Percentiles rank a stretch among this genome's conserved stretches.
These are phyloP conservation scores for Plasmodium malariae DNA, from an alignment of 169 alveolate genomes.

Conservation along the genomic window DNA sequence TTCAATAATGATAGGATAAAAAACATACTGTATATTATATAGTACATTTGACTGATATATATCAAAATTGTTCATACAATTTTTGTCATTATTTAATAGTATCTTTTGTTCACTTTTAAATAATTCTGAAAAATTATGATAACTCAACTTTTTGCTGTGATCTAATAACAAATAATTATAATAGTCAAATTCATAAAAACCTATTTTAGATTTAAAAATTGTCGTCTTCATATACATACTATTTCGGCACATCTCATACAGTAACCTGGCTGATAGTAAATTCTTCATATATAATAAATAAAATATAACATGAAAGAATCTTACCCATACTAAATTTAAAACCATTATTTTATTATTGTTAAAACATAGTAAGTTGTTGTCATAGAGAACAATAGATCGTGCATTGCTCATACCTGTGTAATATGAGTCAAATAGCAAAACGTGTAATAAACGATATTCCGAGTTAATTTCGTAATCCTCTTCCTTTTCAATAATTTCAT, in stretches of 20 bases:
- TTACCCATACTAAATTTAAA: slow-evolving; percentile 52
- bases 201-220: slow-evolving; percentile 41
- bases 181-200: slow-evolving; percentile 55
- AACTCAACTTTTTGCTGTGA: slow-evolving; percentile 16
- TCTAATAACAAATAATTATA: slow-evolving; percentile 41
- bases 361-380: slow-evolving; percentile 37
- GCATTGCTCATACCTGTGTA: slow-evolving; percentile 60
- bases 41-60: slow-evolving; percentile 27
- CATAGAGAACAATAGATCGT: slow-evolving; percentile 9
- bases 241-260: slow-evolving; percentile 42
- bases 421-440: slow-evolving; percentile 26
- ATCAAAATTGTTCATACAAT: slow-evolving; percentile 10
- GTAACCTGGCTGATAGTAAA: slow-evolving; percentile 20
- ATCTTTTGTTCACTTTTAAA: slow-evolving; percentile 16
- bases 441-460: slow-evolving; percentile 1
- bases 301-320: slow-evolving; percentile 34
- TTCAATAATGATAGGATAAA: slow-evolving; percentile 39
- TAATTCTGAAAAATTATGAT: slow-evolving; percentile 6
- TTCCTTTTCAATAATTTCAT: slow-evolving; percentile 23
- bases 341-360: slow-evolving; percentile 23
- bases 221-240: slow-evolving; percentile 41
- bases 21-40: slow-evolving; percentile 36
- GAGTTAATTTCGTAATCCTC: background rate
- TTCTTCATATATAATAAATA: slow-evolving; percentile 28
- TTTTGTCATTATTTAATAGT: background rate